These are phyloP conservation scores for Dillenia suffruticosa DNA, from an alignment of 164 flowering plant species.

Conservation along the genomic window DNA sequence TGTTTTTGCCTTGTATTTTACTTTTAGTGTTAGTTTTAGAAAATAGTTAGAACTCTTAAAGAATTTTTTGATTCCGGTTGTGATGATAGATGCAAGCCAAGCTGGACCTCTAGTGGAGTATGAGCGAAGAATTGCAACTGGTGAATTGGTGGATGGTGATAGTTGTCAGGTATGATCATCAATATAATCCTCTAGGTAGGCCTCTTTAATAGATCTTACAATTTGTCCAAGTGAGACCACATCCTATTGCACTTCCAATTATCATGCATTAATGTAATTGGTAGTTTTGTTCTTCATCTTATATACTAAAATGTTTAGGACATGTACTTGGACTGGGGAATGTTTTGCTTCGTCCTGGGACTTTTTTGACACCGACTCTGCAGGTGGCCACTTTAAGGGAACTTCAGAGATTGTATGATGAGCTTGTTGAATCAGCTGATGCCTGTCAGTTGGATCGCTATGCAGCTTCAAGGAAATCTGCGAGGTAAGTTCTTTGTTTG, in stretches of 20 bases:
- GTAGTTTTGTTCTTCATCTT: background rate
- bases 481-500: conserved; percentile 41
- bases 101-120: conserved; percentile 93
- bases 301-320: background rate
- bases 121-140: conserved; percentile 71
- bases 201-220: background rate
- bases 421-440: conserved; percentile 75
- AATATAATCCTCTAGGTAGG: background rate
- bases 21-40: background rate
- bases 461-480: conserved; percentile 56
- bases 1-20: background rate
- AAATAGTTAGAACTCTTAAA: background rate
- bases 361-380: conserved; percentile 18
- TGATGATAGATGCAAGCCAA: conserved; percentile 26
- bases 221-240: background rate
- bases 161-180: conserved; percentile 54
- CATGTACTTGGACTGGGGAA: background rate
- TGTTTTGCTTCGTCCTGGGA: conserved; percentile 2
- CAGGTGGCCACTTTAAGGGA: conserved; percentile 74
- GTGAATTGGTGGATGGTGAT: conserved; percentile 91
- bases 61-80: conserved; percentile 1
- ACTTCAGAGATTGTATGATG: conserved; percentile 90
- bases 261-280: background rate
- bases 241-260: background rate
- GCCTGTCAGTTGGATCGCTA: conserved; percentile 75